These are phyloP conservation scores for Rhizopus sp. DNA, from an alignment of 371 early-diverging fungal genomes.

Conservation along the genomic window DNA sequence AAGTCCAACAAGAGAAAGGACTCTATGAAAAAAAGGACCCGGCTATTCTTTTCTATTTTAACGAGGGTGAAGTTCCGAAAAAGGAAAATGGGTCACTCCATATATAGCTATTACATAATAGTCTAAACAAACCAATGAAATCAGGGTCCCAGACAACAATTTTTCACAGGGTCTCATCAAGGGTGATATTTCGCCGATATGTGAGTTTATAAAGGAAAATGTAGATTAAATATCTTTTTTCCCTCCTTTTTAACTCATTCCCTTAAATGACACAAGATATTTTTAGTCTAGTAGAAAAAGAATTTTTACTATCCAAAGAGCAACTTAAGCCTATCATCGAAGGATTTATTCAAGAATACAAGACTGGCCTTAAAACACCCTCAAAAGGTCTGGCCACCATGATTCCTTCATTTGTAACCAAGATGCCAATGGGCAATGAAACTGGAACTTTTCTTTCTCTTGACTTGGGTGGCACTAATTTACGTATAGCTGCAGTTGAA, in stretches of 20 bases:
- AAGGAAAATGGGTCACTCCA: conserved; percentile 9
- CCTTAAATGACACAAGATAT: conserved; percentile 7
- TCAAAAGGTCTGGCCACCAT: conserved; percentile 57
- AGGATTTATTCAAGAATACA: conserved; percentile 47
- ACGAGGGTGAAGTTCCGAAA: neutral
- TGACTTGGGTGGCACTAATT: conserved; percentile 93
- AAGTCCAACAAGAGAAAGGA: too few species aligned
- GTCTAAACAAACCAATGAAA: conserved; percentile 4
- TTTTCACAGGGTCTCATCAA: conserved; percentile 10
- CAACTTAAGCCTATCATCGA: conserved; percentile 53
- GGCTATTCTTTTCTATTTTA: too few species aligned
- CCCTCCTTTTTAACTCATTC: neutral
- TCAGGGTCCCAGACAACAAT: conserved; percentile 2
- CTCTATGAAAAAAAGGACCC: too few species aligned
- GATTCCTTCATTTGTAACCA: conserved; percentile 87
- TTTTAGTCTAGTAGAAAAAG: conserved; percentile 20
- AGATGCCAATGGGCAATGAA: conserved; percentile 84
- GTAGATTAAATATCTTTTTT: neutral
- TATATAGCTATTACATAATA: conserved; percentile 1
- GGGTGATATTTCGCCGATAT: conserved; percentile 7
- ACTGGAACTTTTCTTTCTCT: conserved; percentile 85
- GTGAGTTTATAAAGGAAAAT: too few species aligned
- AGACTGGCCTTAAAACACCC: conserved; percentile 42
- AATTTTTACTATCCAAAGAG: conserved; percentile 41
- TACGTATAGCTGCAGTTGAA: conserved; percentile 82